Evolutionary conservation across 495 filamentous ascomycete genomes (phyloP), one percentile per base, ranked within the genome.

Genomic region (Entonaema liquescens): DNA sequence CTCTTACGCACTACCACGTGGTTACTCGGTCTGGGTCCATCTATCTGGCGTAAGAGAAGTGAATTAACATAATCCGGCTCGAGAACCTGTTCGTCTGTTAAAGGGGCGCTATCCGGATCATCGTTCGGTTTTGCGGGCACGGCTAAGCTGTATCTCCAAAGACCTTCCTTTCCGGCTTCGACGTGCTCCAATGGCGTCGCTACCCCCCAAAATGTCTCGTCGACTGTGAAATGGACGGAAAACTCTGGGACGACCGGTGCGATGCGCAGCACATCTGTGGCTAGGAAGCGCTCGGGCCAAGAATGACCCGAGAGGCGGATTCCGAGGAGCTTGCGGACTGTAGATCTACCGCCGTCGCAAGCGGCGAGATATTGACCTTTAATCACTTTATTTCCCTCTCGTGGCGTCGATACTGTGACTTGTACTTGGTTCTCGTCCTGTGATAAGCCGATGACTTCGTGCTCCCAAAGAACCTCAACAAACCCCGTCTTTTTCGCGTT

Each of bases 221-320:
- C 62, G 0, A 65, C 62, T 8, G 62, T 65, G 35, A 65, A 65
- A 17, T 65, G 62, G 19, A 65, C 62, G 6, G 62, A 54, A 13
- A 52, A 31, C 11, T 65, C 62, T 19, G 36, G 49, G 36, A 65
- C 53, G 19, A 65, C 52, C 4, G 52, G 62, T 2, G 62, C 62
- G 38, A 38, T 49, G 15, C 62, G 62, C 23, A 65, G 62, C 0
- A 65, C 38, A 19, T 65, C 62, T 4, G 62, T 65, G 2, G 62
- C 62, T 38, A 65, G 12, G 52, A 65, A 65, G 23, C 62, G 62
- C 19, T 65, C 62, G 17, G 62, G 62, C 62, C 62, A 65, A 13
- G 49, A 56, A 57, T 65, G 62, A 17, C 62, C 62, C 5, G 38
- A 40, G 11, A 65, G 53, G 53, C 52, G 52, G n/a, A 65, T 65